phyloP scores from a whole-genome alignment of 2,329 filamentous ascomycete genomes.

The Diaporthe australafricana region DNA sequence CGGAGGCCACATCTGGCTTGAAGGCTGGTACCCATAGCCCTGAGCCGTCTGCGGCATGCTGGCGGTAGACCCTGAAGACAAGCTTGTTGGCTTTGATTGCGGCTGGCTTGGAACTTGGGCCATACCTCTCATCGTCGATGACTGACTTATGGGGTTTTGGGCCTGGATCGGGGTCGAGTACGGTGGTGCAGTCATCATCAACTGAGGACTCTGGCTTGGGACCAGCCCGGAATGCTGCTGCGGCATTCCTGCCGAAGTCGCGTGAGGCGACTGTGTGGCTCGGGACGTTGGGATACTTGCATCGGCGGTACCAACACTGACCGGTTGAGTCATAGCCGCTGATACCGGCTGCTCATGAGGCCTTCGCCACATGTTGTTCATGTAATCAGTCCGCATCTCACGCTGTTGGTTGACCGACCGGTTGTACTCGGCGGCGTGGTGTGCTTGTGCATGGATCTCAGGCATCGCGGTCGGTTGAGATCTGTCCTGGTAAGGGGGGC shows the following conservation, averaged over 20 bases:
- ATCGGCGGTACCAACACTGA: constrained; percentile 53
- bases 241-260: constrained; percentile 60
- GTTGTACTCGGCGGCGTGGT: constrained; percentile 92
- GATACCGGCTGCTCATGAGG: constrained; percentile 80
- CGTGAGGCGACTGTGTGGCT: constrained; percentile 69
- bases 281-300: constrained; percentile 61
- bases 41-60: constrained; percentile 64
- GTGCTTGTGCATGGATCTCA: constrained; percentile 87
- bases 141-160: constrained; percentile 78
- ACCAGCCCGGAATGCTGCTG: constrained; percentile 66
- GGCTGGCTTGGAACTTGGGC: constrained; percentile 72
- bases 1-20: constrained; percentile 75
- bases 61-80: constrained; percentile 64
- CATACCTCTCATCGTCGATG: constrained; percentile 76
- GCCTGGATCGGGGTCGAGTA: constrained; percentile 80
- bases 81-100: constrained; percentile 73
- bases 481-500: constrained; percentile 88
- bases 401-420: constrained; percentile 85
- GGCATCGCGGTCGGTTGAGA: constrained; percentile 79
- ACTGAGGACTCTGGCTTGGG: constrained; percentile 72
- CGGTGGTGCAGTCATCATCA: constrained; percentile 73
- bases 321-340: constrained; percentile 56
- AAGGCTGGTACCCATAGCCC: constrained; percentile 72
- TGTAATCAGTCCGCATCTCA: constrained; percentile 80
- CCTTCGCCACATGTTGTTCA: constrained; percentile 84